phyloP scores from a whole-genome alignment of 2,329 filamentous ascomycete species.

The Berkeleyomyces rouxiae region DNA sequence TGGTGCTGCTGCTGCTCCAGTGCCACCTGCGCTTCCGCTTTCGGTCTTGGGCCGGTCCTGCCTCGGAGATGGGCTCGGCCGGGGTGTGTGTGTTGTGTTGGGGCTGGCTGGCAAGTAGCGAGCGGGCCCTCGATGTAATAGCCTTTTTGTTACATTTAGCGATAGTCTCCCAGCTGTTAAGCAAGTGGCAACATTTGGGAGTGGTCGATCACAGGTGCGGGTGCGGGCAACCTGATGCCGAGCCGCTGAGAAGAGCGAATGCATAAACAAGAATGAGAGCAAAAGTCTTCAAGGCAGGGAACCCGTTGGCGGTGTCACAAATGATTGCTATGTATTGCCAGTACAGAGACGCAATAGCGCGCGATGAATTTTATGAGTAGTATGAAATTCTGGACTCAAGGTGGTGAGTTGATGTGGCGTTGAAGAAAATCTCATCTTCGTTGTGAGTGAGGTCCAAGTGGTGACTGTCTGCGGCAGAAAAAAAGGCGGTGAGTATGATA shows the following conservation, averaged over 20 bases:
- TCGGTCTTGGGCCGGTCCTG: neutral
- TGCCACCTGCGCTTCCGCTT: neutral
- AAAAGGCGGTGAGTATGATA: slow-evolving; percentile 1
- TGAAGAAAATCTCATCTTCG: neutral
- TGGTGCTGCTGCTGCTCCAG: neutral
- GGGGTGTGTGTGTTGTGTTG: neutral
- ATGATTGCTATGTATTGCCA: neutral
- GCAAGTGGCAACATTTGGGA: neutral
- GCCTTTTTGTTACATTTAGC: neutral
- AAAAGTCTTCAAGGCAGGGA: neutral
- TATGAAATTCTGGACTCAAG: neutral
- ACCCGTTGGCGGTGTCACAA: neutral
- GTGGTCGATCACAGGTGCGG: neutral
- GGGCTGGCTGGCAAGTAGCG: slow-evolving; percentile 15
- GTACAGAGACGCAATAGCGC: neutral
- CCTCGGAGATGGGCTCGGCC: neutral
- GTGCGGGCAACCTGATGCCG: slow-evolving; percentile 4
- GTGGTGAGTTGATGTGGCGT: neutral
- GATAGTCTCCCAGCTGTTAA: neutral
- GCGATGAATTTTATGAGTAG: neutral
- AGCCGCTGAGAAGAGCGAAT: neutral
- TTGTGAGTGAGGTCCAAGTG: neutral
- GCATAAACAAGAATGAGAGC: neutral
- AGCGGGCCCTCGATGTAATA: neutral
- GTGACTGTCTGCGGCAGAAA: slow-evolving; percentile 1